Conservation (phyloP, 306 rosid genomes). For the Prunus armeniaca region DNA sequence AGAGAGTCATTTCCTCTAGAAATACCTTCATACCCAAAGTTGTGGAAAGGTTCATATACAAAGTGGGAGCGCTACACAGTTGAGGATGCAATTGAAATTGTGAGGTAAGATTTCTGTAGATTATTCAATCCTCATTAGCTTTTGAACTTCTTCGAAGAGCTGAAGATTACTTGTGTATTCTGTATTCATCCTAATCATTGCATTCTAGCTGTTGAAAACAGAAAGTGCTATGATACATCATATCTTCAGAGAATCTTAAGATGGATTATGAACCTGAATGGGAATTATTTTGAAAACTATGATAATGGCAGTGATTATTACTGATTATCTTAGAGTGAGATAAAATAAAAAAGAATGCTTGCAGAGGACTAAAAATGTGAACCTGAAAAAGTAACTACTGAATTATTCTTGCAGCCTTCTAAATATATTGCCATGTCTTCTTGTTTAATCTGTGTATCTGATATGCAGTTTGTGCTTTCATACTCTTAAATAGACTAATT, state of each 20-base stretch:
- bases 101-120: conserved; percentile 56
- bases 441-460: not conserved
- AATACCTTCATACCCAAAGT: conserved; percentile 79
- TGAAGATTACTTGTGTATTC: conserved; percentile 2
- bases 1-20: conserved; percentile 88
- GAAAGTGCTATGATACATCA: not conserved
- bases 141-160: not conserved
- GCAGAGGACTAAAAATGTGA: not conserved
- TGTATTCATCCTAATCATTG: not conserved
- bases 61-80: conserved; percentile 88
- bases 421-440: conserved; percentile 5
- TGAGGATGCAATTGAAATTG: conserved; percentile 89
- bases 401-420: not conserved
- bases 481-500: conserved; percentile 31
- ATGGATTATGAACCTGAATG: not conserved
- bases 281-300: not conserved
- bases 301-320: not conserved
- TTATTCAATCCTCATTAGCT: conserved; percentile 24
- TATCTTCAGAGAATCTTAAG: not conserved
- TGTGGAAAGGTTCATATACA: conserved; percentile 94
- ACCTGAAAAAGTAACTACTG: not conserved
- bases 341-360: not conserved
- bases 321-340: not conserved
- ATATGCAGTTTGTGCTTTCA: conserved; percentile 22
- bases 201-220: not conserved